Percentiles rank a stretch among this genome's conserved stretches.
phyloP scores from a whole-genome alignment of 345 rosid species.

The sweet orange (Citrus sinensis) region DVS_A1.0 CM039169.1:1673501-1674000 shows the following conservation, averaged over 20 bases:
- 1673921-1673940: background rate
- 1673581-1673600: conserved; percentile 11
- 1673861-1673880: conserved; percentile 24
- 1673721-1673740: conserved; percentile 20
- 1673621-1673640: conserved; percentile 14
- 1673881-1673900: conserved; percentile 21
- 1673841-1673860: conserved; percentile 20
- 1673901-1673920: background rate
- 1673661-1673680: conserved; percentile 5
- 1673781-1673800: conserved; percentile 16
- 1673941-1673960: background rate
- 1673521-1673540: conserved; percentile 1
- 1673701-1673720: conserved; percentile 18
- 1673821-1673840: conserved; percentile 35
- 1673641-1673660: conserved; percentile 15
- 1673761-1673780: background rate
- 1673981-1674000: background rate
- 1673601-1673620: conserved; percentile 13
- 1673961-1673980: background rate
- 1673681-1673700: conserved; percentile 20
- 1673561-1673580: conserved; percentile 21
- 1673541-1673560: conserved; percentile 7
- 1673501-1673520: conserved; percentile 28
- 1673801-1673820: conserved; percentile 19
- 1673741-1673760: conserved; percentile 8